phyloP scores from a whole-genome alignment of 2,329 filamentous ascomycete genomes.

The Penicillium palitans region DNA sequence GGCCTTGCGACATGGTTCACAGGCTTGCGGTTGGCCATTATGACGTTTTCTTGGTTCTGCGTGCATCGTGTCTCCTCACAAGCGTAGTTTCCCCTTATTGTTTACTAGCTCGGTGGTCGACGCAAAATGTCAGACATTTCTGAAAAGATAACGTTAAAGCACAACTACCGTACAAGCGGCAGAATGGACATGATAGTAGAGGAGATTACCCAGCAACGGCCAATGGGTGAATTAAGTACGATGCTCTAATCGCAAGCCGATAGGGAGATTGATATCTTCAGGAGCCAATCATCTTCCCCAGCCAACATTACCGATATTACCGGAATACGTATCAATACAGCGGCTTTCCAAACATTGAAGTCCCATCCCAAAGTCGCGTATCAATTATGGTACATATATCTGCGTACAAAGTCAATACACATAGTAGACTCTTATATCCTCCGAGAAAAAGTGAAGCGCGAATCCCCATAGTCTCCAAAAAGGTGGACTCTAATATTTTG shows the following conservation, averaged over 20 bases:
- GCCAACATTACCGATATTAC: neutral
- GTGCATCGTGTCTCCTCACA: neutral
- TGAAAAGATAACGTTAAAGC: neutral
- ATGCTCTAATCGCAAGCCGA: neutral
- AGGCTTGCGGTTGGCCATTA: slow-evolving; percentile 1
- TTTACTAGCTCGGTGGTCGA: neutral
- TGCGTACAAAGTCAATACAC: neutral
- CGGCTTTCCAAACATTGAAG: no score
- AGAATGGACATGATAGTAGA: neutral
- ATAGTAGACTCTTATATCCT: neutral
- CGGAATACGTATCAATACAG: neutral
- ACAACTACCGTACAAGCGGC: neutral
- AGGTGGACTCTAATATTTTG: no score
- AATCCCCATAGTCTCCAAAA: no score
- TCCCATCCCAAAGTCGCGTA: neutral
- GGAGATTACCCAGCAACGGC: neutral
- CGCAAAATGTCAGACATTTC: neutral
- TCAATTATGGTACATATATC: neutral
- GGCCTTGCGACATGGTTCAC: slow-evolving; percentile 1
- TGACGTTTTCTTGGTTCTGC: slow-evolving; percentile 1
- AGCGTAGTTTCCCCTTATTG: neutral
- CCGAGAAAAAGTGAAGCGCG: no score
- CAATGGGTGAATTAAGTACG: neutral
- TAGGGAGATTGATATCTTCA: neutral
- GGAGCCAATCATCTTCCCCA: neutral